phyloP scores from a whole-genome alignment of 768 basidiomycete species.

The Boletus reticulatus region DNA sequence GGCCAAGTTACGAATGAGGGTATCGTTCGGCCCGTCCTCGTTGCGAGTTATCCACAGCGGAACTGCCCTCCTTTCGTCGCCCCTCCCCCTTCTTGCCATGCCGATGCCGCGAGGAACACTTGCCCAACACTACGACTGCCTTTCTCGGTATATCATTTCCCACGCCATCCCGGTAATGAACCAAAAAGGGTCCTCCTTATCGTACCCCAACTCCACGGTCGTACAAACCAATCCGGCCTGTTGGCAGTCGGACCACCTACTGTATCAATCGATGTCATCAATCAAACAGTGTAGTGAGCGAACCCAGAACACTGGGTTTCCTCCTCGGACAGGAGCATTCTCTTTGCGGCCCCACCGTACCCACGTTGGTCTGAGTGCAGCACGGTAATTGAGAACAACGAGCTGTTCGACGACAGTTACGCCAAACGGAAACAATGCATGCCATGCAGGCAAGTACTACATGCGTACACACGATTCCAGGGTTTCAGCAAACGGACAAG shows the following conservation, averaged over 20 bases:
- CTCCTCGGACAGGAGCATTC: slow-evolving; percentile 5
- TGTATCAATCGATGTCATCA: background rate
- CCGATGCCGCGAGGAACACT: slow-evolving; percentile 30
- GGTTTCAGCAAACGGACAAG: background rate
- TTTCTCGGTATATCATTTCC: slow-evolving; percentile 5
- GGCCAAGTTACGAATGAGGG: slow-evolving; percentile 24
- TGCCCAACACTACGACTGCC: slow-evolving; percentile 25
- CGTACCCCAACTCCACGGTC: background rate
- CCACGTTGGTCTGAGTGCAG: slow-evolving; percentile 15
- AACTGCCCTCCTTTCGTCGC: slow-evolving; percentile 16
- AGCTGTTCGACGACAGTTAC: slow-evolving; percentile 1
- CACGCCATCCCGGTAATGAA: slow-evolving; percentile 30
- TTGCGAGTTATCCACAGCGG: slow-evolving; percentile 23
- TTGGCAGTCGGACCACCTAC: background rate
- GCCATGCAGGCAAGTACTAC: background rate
- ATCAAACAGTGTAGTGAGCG: background rate
- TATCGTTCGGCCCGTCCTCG: slow-evolving; percentile 21
- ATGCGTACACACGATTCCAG: slow-evolving; percentile 3
- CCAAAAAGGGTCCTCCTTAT: slow-evolving; percentile 3
- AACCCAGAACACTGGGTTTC: background rate
- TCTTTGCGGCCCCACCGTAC: slow-evolving; percentile 19
- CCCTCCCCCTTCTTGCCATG: slow-evolving; percentile 15
- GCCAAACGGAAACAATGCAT: background rate
- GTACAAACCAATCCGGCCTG: slow-evolving; percentile 4
- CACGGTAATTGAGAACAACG: slow-evolving; percentile 21